Evolutionary conservation across 1,284 basidiomycete species (phyloP).

Genomic region (Ceratorhiza oryzae-sativae): DNA sequence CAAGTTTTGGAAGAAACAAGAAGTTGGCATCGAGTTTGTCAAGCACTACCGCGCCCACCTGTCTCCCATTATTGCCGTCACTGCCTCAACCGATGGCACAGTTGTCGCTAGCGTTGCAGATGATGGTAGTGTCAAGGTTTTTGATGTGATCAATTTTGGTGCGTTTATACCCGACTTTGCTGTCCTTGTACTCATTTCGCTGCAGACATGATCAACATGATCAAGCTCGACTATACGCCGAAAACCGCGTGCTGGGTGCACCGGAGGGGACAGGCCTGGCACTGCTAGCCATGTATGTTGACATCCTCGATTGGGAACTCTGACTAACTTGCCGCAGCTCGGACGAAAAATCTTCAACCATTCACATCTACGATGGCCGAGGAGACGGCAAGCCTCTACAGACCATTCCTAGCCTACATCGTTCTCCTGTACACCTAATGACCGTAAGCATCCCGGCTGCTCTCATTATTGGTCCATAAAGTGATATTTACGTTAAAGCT

Average conservation of each 20-base stretch:
- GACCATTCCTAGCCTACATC: conserved; percentile 78
- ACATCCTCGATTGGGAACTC: conserved; percentile 21
- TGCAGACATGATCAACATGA: conserved; percentile 98
- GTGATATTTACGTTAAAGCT: conserved; percentile 39
- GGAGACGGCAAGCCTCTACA: conserved; percentile 81
- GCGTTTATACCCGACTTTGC: conserved; percentile 46
- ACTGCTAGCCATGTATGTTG: conserved; percentile 85
- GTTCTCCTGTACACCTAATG: conserved; percentile 89
- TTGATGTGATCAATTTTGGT: conserved; percentile 98
- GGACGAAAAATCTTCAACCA: conserved; percentile 75
- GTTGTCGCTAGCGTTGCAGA: conserved; percentile 89
- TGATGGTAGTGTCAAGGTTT: conserved; percentile 88
- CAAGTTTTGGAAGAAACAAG: conserved; percentile 99
- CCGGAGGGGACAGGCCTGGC: conserved; percentile 82
- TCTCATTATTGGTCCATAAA: conserved; percentile 7
- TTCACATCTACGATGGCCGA: conserved; percentile 92
- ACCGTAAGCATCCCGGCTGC: conserved; percentile 61
- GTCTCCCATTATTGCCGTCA: conserved; percentile 77
- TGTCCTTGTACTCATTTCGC: background rate
- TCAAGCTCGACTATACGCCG: conserved; percentile 86
- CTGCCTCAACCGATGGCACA: conserved; percentile 91
- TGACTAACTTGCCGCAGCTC: conserved; percentile 60
- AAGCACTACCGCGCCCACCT: conserved; percentile 95
- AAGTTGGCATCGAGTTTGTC: conserved; percentile 89
- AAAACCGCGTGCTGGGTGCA: conserved; percentile 95